These are phyloP conservation scores for Saccharomyces mikatae DNA, from an alignment of 805 yeast species.

Conservation along the genomic window DNA sequence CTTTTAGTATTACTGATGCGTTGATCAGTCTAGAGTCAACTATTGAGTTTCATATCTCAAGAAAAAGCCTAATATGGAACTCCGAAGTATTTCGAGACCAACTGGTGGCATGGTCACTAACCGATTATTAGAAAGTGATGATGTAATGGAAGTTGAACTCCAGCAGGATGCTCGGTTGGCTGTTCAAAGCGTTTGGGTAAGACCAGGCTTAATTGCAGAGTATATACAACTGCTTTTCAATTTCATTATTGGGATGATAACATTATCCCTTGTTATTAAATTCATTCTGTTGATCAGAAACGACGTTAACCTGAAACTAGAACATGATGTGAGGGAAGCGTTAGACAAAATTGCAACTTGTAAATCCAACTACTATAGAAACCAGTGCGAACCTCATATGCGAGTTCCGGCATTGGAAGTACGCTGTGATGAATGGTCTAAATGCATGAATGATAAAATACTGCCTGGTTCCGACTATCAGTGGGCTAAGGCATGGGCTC, in stretches of 20 bases:
- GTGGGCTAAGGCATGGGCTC: constrained; percentile 66
- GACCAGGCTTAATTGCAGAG: constrained; percentile 11
- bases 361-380: constrained; percentile 56
- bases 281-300: constrained; percentile 48
- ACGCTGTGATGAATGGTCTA: constrained; percentile 65
- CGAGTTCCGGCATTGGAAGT: constrained; percentile 71
- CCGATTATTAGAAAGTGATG: background rate
- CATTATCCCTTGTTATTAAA: constrained; percentile 44
- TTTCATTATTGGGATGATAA: constrained; percentile 39
- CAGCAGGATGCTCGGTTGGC: background rate
- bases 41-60: background rate
- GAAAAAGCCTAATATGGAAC: background rate
- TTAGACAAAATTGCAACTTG: constrained; percentile 52
- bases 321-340: constrained; percentile 27
- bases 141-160: background rate
- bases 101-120: background rate
- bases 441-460: constrained; percentile 48
- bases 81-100: background rate
- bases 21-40: background rate
- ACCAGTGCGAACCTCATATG: constrained; percentile 57
- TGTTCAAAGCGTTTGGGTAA: background rate
- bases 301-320: constrained; percentile 69
- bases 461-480: background rate
- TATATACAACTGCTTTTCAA: constrained; percentile 62
- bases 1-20: background rate